Evolutionary conservation across 352 stramenopile species (phyloP), one percentile per base, ranked within the genome.

Genomic region (Phytopythium mirpurense): DNA sequence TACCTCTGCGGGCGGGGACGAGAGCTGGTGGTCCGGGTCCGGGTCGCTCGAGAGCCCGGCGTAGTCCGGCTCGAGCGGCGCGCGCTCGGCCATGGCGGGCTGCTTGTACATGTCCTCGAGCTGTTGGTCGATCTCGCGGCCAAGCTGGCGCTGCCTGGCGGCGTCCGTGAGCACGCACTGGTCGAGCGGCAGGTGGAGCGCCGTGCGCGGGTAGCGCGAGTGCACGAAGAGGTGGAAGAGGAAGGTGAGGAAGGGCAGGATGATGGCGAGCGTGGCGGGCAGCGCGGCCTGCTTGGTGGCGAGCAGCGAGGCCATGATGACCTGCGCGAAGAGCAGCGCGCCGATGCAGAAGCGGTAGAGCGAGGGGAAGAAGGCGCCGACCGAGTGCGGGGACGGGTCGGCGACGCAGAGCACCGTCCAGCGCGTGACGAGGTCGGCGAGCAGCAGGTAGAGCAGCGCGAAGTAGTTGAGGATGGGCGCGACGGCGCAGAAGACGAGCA

Each of bases 391-490:
- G 40, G 77, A 89, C 26, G 83, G 83, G 31, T 89, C 77, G 26
- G 78, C 61, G 10, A 93, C 78, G 38, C 83, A 93, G 36, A 93
- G 49, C 29, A 77, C 78, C 36, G 67, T 57, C 77, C 83, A 90
- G 42, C 83, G 80, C 50, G 83, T 88, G 14, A 93, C 72, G 8
- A 91, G 58, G 46, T 93, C 83, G 18, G 83, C 81, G 14, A 91
- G 52, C 42, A 90, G 62, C 36, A 91, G 63, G 51, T 91, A 93
- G 18, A 67, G 11, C 18, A 83, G 54, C 23, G 81, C 74, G 54
- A 91, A 89, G 67, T 91, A 93, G 63, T 70, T 82, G 54, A 93
- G 57, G 52, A 93, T 90, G 4, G 83, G 83, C 2, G 83, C 80
- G 12, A 93, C 80, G 12, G 77, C 48, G 26, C 70, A 74, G 61